Base-by-base conservation (phyloP, 176 grass and related monocot genomes). In the Aegilops sharonensis region DNA sequence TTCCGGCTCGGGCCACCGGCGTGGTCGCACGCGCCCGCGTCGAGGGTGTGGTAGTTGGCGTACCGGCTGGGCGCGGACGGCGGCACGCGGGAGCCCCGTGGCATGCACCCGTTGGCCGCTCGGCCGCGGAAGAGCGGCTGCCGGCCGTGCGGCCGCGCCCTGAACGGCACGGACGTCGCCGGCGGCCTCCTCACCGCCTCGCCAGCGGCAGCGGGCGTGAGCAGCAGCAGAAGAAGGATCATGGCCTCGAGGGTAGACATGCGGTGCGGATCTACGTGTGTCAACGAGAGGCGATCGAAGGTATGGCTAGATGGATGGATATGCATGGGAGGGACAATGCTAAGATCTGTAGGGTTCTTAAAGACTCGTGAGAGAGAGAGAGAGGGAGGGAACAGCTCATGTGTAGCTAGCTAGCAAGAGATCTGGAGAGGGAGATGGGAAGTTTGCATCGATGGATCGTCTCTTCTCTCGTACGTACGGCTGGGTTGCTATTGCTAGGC, bases 51-150 rank as follows among this genome's bases (percentile, higher is more conserved):
- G 72, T 98, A 93, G 77, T 98, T 95, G 80, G 78, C 77, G 10
- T 93, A 98, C 63, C 95, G 91, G 87, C 95, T 98, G 3, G 95
- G 95, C 30, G 89, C 93, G 18, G 95, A 98, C 37, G 92, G 89
- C 17, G 95, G 95, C 67, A 85, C 68, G 15, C 79, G 87, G 72
- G 65, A 79, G 11, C 87, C 89, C 50, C 95, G 83, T 3, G 93
- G 95, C 92, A 95, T 92, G 89, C 95, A 98, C 7, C 89, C 95
- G 2, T 86, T 85, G 9, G 85, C 84, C 62, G 72, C 95, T 21
- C 70, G 64, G 5, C 69, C 37, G 5, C 31, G 21, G 75, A 87
- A 94, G 37, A 60, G 27, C n/a, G 80, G 63, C 70, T 68, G 88
- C 61, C 57, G 40, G 74, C 77, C 77, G 61, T 20, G 74, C 7